phyloP scores from a whole-genome alignment of 148 eudicot species.

The Chenopodium quinoa region DNA sequence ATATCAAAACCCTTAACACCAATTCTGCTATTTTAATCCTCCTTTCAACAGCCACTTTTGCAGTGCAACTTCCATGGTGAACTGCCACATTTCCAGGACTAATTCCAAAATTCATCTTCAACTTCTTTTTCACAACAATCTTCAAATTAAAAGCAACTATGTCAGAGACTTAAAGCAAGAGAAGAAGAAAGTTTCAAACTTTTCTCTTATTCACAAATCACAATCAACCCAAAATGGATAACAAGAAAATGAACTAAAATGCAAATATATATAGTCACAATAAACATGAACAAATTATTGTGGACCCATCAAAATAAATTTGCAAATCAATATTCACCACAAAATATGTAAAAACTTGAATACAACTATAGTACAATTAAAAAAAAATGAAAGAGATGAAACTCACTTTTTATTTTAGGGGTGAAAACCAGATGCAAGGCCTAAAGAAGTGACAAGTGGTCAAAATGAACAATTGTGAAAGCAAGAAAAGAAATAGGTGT shows the following conservation, averaged over 20 bases:
- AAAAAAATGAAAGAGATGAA: not conserved
- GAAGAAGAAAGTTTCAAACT: not conserved
- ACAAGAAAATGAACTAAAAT: not conserved
- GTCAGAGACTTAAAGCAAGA: not conserved
- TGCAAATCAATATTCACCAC: not conserved
- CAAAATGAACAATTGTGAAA: not conserved
- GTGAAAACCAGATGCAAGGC: not conserved
- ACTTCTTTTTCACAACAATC: not conserved
- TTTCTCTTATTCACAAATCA: not conserved
- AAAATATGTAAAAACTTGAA: not conserved
- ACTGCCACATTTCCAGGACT: slow-evolving; percentile 78
- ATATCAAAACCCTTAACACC: slow-evolving; percentile 59
- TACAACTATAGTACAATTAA: not conserved
- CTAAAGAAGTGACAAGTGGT: slow-evolving; percentile 9
- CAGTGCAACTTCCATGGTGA: slow-evolving; percentile 43
- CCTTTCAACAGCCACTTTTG: slow-evolving; percentile 45
- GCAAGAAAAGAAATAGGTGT: not conserved
- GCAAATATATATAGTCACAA: too few relatives aligned
- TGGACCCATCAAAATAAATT: not conserved
- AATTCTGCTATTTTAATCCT: slow-evolving; percentile 68
- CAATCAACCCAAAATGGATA: not conserved
- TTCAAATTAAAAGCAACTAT: not conserved
- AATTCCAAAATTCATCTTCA: slow-evolving; percentile 44
- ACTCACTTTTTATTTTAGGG: not conserved
- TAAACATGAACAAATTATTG: too few relatives aligned